Percentiles rank a stretch among this genome's conserved stretches.
These are phyloP conservation scores for Pseudogymnoascus sp. DNA, from an alignment of 2,329 filamentous ascomycete genomes.

Conservation along the genomic window DNA sequence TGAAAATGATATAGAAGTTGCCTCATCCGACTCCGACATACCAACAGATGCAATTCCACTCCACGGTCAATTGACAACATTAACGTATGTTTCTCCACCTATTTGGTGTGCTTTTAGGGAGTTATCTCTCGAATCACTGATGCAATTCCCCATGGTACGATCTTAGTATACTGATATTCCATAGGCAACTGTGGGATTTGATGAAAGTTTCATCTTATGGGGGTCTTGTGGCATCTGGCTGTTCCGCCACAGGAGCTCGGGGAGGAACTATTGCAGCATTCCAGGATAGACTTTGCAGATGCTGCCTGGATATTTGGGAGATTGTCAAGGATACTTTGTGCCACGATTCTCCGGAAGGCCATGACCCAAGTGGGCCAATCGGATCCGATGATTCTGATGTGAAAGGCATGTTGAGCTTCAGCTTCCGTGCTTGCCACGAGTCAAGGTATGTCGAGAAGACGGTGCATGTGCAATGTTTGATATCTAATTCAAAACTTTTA, in stretches of 20 bases:
- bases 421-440: conserved; percentile 91
- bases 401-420: conserved; percentile 88
- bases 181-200: conserved; percentile 10
- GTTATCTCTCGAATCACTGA: not conserved
- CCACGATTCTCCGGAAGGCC: conserved; percentile 88
- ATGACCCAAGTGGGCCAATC: conserved; percentile 69
- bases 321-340: conserved; percentile 73
- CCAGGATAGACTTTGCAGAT: conserved; percentile 49
- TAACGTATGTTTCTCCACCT: conserved; percentile 42
- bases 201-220: conserved; percentile 7
- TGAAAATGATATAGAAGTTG: conserved; percentile 55
- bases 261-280: conserved; percentile 11
- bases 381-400: conserved; percentile 65
- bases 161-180: not conserved
- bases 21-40: conserved; percentile 55
- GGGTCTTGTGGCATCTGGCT: conserved; percentile 15
- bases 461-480: not conserved
- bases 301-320: conserved; percentile 66
- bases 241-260: not conserved
- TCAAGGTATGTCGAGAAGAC: conserved; percentile 57
- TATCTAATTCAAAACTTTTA: conserved; percentile 30
- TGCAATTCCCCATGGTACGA: not conserved
- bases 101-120: not conserved
- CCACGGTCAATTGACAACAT: conserved; percentile 61
- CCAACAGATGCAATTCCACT: conserved; percentile 61